Evolutionary conservation across 805 yeast genomes (phyloP), one percentile per base, ranked within the genome.

Genomic region (Sugiyamaella mastotermitis): DNA sequence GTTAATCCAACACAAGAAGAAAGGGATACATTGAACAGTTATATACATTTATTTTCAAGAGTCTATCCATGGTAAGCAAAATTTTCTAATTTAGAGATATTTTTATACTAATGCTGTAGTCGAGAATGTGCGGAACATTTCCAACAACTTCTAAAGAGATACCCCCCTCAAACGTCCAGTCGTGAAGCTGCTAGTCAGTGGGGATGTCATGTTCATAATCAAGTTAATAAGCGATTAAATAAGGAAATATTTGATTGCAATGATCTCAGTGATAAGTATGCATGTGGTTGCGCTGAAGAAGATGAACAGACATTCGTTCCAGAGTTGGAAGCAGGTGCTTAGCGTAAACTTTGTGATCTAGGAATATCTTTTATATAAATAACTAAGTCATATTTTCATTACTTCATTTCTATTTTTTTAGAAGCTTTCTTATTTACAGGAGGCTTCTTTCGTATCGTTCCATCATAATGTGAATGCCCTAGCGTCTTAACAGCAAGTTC

Each of bases 121-220:
- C 45, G 57, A 3, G 97, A 90, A 57, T 92, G 97, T 62, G 97
- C 98, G 0, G 69, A 84, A 47, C 97, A 92, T 60, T 92, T 92
- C 60, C 81, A 74, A 47, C 62, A 73, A 54, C 62, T 90, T 47
- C 61, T 92, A 40, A 54, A 65, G 40, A 69, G 80, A 51, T 79
- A 67, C 53, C 97, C 98, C 1, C 96, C 95, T 2, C 98, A 92
- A 54, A 70, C 81, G 3, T 67, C 76, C 5, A 71, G 82, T 16
- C 69, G 95, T 41, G 76, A 78, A 45, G 72, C 76, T 3, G 97
- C 98, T 1, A 86, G 95, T 0, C 64, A 84, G 47, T 92, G 98
- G 98, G 98, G 98, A 1, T 92, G 98, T 56, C 81, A 81, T 53
- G 68, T 88, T 3, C 97, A 88, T 62, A 88, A 90, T 58, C 71